phyloP scores from a whole-genome alignment of 1,284 basidiomycete genomes.

The Sporisorium exsertum region DNA sequence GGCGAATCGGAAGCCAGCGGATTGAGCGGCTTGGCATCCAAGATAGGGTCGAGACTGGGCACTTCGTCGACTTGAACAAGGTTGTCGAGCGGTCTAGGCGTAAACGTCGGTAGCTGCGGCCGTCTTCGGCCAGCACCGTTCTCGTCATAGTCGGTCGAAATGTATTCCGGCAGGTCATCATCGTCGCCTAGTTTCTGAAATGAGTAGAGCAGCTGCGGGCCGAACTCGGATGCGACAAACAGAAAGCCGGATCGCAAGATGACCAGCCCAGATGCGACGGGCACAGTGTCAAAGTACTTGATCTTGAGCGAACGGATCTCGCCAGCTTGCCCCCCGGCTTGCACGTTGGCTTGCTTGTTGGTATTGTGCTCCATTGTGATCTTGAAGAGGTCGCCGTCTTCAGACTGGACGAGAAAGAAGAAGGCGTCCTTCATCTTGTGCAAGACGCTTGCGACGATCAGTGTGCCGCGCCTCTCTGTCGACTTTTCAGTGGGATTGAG shows the following conservation, averaged over 20 bases:
- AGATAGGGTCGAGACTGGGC: constrained; percentile 62
- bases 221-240: constrained; percentile 65
- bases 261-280: constrained; percentile 58
- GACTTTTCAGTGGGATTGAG: constrained; percentile 56
- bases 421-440: constrained; percentile 69
- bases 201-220: constrained; percentile 63
- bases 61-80: constrained; percentile 63
- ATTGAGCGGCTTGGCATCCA: constrained; percentile 65
- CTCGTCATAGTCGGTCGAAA: constrained; percentile 55
- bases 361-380: constrained; percentile 68
- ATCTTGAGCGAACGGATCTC: constrained; percentile 63
- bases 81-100: constrained; percentile 64
- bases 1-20: constrained; percentile 60
- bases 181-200: constrained; percentile 69
- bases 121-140: constrained; percentile 47
- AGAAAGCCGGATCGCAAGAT: constrained; percentile 68
- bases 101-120: constrained; percentile 57
- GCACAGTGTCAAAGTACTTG: constrained; percentile 69
- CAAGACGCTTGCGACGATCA: constrained; percentile 65
- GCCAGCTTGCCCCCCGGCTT: too few relatives aligned
- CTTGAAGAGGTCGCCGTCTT: constrained; percentile 68
- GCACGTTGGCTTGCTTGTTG: too few relatives aligned
- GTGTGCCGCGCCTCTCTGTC: constrained; percentile 52
- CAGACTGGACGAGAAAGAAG: constrained; percentile 67
- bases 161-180: constrained; percentile 63